Evolutionary conservation across 371 early-diverging fungal genomes (phyloP).

Genomic region (Apophysomyces variabilis): DNA sequence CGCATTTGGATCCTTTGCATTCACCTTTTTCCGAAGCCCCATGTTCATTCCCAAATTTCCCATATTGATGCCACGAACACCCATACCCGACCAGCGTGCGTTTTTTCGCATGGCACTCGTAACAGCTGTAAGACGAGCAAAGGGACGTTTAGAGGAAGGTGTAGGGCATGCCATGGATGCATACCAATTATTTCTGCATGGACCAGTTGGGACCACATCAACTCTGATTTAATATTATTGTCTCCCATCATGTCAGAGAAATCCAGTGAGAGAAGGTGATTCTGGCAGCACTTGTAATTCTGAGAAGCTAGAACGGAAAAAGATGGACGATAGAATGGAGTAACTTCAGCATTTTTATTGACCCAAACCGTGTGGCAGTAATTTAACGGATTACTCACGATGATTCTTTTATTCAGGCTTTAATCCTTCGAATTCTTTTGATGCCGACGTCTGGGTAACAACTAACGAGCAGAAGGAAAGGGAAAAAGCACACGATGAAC

Average conservation of each 20-base stretch:
- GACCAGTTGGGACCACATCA: constrained; percentile 76
- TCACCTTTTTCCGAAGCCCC: constrained; percentile 60
- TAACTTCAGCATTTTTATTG: background rate
- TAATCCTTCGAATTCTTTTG: background rate
- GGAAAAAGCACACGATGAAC: background rate
- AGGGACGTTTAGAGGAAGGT: background rate
- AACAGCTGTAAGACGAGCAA: constrained; percentile 45
- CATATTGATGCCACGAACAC: constrained; percentile 64
- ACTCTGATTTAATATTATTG: constrained; percentile 53
- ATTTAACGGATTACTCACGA: background rate
- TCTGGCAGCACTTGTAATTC: background rate
- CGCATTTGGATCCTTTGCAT: constrained; percentile 42
- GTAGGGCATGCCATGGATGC: background rate
- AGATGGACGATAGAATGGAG: background rate
- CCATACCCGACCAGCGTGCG: constrained; percentile 81
- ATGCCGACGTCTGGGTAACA: background rate
- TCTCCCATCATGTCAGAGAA: constrained; percentile 8
- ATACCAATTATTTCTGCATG: constrained; percentile 78
- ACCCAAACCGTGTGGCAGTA: background rate
- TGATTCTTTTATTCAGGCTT: background rate
- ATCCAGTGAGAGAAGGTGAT: background rate
- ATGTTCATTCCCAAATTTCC: constrained; percentile 70
- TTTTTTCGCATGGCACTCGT: constrained; percentile 87
- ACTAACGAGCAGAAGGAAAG: constrained; percentile 8
- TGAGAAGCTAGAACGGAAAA: background rate